Evolutionary conservation across 2,329 filamentous ascomycete species (phyloP).

Genomic region (Didymella glomerata): DNA sequence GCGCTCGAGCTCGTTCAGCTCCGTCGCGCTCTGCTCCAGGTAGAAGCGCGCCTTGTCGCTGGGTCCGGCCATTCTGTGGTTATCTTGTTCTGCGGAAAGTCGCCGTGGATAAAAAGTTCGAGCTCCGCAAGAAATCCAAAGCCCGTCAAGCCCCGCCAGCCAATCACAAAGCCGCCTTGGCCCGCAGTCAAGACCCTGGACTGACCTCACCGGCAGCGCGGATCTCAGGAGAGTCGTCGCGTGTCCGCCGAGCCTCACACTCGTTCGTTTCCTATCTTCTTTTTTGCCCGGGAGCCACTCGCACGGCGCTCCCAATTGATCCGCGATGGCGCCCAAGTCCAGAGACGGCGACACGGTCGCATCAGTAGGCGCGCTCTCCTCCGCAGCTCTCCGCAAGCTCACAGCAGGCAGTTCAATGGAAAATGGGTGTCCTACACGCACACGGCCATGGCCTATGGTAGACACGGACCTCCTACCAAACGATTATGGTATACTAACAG

Average conservation of each 20-base stretch:
- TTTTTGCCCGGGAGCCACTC: constrained; percentile 13
- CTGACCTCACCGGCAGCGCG: constrained; percentile 26
- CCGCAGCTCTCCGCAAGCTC: constrained; percentile 39
- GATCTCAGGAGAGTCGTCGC: constrained; percentile 43
- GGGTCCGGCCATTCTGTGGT: constrained; percentile 74
- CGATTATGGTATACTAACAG: constrained; percentile 21
- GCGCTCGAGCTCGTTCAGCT: constrained; percentile 89
- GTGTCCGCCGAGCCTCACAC: constrained; percentile 30
- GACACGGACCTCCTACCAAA: constrained; percentile 4
- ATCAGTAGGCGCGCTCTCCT: constrained; percentile 55
- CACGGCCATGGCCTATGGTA: constrained; percentile 82
- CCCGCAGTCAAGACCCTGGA: constrained; percentile 25
- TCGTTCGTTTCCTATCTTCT: constrained; percentile 40
- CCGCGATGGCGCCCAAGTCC: constrained; percentile 66
- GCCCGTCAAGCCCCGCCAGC: constrained; percentile 20
- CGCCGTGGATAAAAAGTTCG: constrained; percentile 34
- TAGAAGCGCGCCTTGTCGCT: constrained; percentile 96
- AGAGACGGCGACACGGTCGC: constrained; percentile 70
- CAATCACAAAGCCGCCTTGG: constrained; percentile 34
- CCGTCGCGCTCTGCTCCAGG: constrained; percentile 89
- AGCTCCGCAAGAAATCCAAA: constrained; percentile 15
- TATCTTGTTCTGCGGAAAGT: constrained; percentile 17
- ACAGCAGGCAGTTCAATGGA: constrained; percentile 71
- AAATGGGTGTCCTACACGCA: constrained; percentile 92
- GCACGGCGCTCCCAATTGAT: constrained; percentile 14